These are phyloP conservation scores for Besnoitia besnoiti DNA, from an alignment of 169 alveolate genomes.

Conservation along the genomic window DNA sequence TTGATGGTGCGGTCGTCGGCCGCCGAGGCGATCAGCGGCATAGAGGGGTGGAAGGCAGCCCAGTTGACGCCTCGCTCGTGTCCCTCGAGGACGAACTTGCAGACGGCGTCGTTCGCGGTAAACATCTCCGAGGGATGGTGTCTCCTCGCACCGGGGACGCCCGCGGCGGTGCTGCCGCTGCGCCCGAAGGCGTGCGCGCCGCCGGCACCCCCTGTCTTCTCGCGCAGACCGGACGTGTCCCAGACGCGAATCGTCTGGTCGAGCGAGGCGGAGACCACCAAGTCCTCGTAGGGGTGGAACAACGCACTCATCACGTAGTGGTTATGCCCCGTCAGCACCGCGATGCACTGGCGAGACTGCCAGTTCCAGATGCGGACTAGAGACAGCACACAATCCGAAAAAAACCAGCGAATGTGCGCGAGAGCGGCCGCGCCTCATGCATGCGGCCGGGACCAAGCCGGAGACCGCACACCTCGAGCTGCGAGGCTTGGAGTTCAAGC, in stretches of 20 bases:
- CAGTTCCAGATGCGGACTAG: constrained; percentile 96
- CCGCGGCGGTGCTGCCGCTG: not conserved
- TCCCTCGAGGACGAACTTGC: constrained; percentile 93
- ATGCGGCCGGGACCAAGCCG: not conserved
- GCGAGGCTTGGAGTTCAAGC: not conserved
- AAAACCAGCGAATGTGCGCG: not conserved
- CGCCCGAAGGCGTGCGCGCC: constrained; percentile 39
- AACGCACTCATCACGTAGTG: constrained; percentile 96
- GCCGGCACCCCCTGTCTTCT: constrained; percentile 73
- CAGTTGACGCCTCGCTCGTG: constrained; percentile 98
- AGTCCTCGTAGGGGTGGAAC: constrained; percentile 94
- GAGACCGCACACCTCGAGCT: not conserved
- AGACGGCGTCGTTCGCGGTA: constrained; percentile 92
- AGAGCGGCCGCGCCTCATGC: not conserved
- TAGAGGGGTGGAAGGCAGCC: constrained; percentile 94
- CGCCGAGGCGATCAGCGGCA: constrained; percentile 91
- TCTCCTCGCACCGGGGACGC: not conserved
- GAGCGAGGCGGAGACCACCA: constrained; percentile 92
- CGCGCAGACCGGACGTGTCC: constrained; percentile 92
- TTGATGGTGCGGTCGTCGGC: constrained; percentile 77
- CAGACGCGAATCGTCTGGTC: constrained; percentile 96
- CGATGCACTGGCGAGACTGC: constrained; percentile 88
- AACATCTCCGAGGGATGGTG: constrained; percentile 81
- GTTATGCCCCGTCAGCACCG: constrained; percentile 93
- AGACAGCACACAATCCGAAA: not conserved